A percentile compares a stretch with the other conserved stretches of the same genome.
Conservation (phyloP, 2,329 filamentous ascomycete genomes). For the Claviceps africana region DNA sequence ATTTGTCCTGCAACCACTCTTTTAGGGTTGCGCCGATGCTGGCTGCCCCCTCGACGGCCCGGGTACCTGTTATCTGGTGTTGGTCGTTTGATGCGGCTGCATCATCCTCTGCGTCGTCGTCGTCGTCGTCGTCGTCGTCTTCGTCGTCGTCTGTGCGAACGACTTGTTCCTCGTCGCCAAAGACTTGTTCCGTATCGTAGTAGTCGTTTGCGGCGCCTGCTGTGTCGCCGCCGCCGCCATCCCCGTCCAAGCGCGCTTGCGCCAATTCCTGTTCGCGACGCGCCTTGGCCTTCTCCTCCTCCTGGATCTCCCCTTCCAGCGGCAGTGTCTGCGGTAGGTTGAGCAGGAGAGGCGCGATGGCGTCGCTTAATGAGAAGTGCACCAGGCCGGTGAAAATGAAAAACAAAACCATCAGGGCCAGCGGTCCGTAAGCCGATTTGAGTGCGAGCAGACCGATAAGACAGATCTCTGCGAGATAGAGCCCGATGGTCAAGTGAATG, state of each 20-base stretch:
- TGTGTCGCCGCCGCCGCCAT: constrained; percentile 2
- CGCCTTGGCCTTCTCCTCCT: constrained; percentile 34
- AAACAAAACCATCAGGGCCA: constrained; percentile 64
- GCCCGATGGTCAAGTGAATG: constrained; percentile 69
- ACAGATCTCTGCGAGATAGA: constrained; percentile 72
- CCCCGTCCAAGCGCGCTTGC: constrained; percentile 11
- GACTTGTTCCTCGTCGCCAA: constrained; percentile 19
- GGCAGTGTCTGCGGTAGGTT: constrained; percentile 64
- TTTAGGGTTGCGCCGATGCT: constrained; percentile 18
- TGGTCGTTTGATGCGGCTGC: constrained; percentile 14
- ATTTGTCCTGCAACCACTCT: constrained; percentile 24
- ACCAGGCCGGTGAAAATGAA: constrained; percentile 63
- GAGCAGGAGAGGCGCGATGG: constrained; percentile 61
- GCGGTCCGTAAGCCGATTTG: constrained; percentile 48
- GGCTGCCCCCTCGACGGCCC: constrained; percentile 25
- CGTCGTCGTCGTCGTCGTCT: constrained; percentile 10
- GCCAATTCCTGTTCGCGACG: constrained; percentile 12
- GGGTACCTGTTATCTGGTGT: constrained; percentile 11
- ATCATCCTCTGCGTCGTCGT: constrained; percentile 12
- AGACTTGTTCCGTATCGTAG: constrained; percentile 20
- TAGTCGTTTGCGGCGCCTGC: constrained; percentile 21
- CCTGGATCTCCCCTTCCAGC: constrained; percentile 35
- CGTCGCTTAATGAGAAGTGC: constrained; percentile 58
- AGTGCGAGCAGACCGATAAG: constrained; percentile 75
- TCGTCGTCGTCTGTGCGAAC: constrained; percentile 16